phyloP scores from a whole-genome alignment of 805 yeast species.

The Sungouiozyma intestinalis region DNA sequence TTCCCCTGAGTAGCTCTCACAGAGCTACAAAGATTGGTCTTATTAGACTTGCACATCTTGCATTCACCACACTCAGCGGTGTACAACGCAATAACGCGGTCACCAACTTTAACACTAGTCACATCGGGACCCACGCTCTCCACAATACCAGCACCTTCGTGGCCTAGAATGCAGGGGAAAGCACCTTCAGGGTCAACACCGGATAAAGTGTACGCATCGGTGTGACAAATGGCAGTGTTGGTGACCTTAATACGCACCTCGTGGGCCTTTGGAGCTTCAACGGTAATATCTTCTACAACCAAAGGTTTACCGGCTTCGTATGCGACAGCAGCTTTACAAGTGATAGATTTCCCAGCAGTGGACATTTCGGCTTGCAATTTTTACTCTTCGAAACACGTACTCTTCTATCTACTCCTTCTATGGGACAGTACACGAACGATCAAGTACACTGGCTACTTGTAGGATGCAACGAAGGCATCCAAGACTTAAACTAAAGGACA shows the following conservation, averaged over 20 bases:
- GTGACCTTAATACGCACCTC: constrained; percentile 88
- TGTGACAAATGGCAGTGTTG: constrained; percentile 94
- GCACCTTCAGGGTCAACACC: constrained; percentile 96
- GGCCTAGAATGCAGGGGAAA: constrained; percentile 89
- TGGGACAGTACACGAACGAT: no score
- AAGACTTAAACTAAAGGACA: no score
- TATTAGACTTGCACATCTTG: constrained; percentile 88
- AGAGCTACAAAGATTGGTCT: constrained; percentile 92
- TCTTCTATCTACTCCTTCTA: no score
- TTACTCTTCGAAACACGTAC: no score
- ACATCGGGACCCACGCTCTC: constrained; percentile 95
- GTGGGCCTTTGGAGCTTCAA: constrained; percentile 90
- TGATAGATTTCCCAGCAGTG: constrained; percentile 41
- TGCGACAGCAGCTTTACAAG: constrained; percentile 94
- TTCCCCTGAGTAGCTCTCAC: constrained; percentile 97
- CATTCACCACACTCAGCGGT: constrained; percentile 96
- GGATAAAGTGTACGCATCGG: constrained; percentile 92
- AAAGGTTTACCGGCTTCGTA: constrained; percentile 89
- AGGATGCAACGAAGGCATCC: no score
- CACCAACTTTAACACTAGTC: constrained; percentile 82
- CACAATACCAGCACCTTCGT: constrained; percentile 96
- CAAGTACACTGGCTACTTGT: no score
- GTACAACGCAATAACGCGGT: constrained; percentile 85
- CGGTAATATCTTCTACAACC: constrained; percentile 77
- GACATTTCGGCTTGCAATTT: no score